Evolutionary conservation across 805 yeast species (phyloP), one percentile per base, ranked within the genome.

Genomic region (Aciculoconidium aculeatum): DNA sequence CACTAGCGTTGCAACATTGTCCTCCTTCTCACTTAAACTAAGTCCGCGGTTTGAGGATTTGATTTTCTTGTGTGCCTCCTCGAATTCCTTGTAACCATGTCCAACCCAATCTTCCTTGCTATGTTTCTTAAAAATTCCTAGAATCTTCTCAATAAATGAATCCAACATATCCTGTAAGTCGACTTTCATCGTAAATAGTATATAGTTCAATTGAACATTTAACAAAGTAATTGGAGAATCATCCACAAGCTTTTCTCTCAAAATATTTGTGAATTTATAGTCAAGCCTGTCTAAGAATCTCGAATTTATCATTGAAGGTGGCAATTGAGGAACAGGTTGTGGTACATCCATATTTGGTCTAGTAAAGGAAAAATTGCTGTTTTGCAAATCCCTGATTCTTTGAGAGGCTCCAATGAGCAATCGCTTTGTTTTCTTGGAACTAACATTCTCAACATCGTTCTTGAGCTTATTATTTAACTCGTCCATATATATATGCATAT

Each of bases 171-270:
- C 39, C 10, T 45, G 31, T 6, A 53, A 28, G 35, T 62, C 58
- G 12, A 62, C 44, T 11, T 46, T 47, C 28, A 59, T 30, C 4
- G 58, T 57, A 40, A 61, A 61, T 21, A 62, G 41, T 7, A 57
- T 45, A 32, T 49, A 64, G 35, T 64, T 61, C 34, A 60, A 45
- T 25, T 61, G 67, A 11, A 64, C 34, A 28, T 60, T 61, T 15
- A 53, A 37, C 23, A 64, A 45, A 21, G 61, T 50, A n/a, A 48
- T 22, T 3, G 35, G 35, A 11, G 41, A 48, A 9, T 42, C 41
- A 23, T 53, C 49, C 1, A 55, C 43, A 5, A 55, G 30, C 20
- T 38, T 42, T 7, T 49, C 49, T 13, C 50, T 34, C 11, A 59
- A 41, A 15, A 45, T 39, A 20, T 49, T 49, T 16, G 55, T 41